Evolutionary conservation across 2,329 filamentous ascomycete species (phyloP), one percentile per base, ranked within the genome.

Genomic region (Epichloe sp.): DNA sequence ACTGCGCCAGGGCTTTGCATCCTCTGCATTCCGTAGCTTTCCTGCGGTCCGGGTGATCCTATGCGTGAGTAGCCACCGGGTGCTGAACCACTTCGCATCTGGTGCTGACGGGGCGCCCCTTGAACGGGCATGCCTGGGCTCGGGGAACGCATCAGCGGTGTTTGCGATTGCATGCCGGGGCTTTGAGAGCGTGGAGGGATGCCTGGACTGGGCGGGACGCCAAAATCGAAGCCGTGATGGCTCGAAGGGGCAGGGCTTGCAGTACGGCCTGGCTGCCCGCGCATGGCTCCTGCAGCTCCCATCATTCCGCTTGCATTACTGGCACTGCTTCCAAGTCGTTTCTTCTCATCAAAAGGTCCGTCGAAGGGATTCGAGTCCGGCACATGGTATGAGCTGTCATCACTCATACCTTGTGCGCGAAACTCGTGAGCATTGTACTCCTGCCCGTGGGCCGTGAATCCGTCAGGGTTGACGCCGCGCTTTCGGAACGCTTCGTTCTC

Each of bases 401-500:
- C 52, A 41, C 48, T 40, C 35, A 53, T 46, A 26, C 55, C 51
- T 40, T 52, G 46, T 37, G 51, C 48, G 17, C 48, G 54, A 42
- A 56, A 54, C 37, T 47, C 43, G 19, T 47, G 45, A 17, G 56
- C 54, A 41, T 58, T 55, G 46, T 56, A 53, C 44, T 60, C 60
- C 3, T 57, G 56, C 23, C 54, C 58, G 34, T 60, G 50, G 44
- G 54, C 65, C 44, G 59, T 55, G 53, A 76, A 70, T 19, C 65
- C 63, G 58, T 78, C 75, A 1, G 74, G 72, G 60, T 77, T 62
- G 55, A 74, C 60, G 43, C 75, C 75, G 49, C 65, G 65, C 54
- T 68, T 71, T 51, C 69, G 65, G 65, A 75, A 74, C 12, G 69
- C 65, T 55, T 77, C 73, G 40, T 78, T 62, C 60, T 80, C 78